Conservation (phyloP, 768 basidiomycete species). For the Naganishia kalamii region DNA sequence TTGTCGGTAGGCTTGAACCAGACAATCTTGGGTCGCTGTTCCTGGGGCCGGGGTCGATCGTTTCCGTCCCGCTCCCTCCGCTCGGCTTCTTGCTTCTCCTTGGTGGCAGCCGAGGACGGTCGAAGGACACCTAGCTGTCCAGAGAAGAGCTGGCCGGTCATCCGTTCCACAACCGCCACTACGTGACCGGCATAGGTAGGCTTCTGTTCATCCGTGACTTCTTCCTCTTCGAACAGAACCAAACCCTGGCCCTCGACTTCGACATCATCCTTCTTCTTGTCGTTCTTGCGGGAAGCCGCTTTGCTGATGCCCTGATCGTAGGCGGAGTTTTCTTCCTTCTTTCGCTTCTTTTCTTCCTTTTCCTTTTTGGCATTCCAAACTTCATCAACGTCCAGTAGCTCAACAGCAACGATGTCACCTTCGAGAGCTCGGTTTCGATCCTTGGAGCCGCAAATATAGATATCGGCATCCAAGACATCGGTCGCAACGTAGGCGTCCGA, state of each 20-base stretch:
- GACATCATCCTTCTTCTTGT: conserved; percentile 99
- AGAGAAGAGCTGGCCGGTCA: conserved; percentile 97
- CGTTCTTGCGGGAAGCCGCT: conserved; percentile 59
- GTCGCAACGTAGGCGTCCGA: conserved; percentile 98
- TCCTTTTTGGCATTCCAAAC: conserved; percentile 95
- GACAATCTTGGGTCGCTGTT: conserved; percentile 75
- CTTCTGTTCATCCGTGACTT: conserved; percentile 97
- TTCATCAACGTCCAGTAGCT: conserved; percentile 94
- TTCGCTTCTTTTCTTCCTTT: conserved; percentile 99
- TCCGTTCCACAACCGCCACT: conserved; percentile 95
- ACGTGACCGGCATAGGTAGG: conserved; percentile 98
- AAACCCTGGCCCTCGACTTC: conserved; percentile 98
- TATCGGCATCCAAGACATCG: conserved; percentile 95
- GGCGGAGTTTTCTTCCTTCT: conserved; percentile 97
- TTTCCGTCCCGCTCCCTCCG: conserved; percentile 94
- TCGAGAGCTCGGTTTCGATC: conserved; percentile 97
- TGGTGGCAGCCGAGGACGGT: conserved; percentile 92
- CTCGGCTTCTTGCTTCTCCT: conserved; percentile 98
- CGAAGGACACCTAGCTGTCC: conserved; percentile 91
- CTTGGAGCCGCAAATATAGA: conserved; percentile 97
- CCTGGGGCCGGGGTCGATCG: conserved; percentile 47
- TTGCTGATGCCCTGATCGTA: conserved; percentile 68
- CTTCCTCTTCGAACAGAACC: conserved; percentile 95
- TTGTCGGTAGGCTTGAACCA: conserved; percentile 99
- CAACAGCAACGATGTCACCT: conserved; percentile 94